phyloP scores from a whole-genome alignment of 306 rosid genomes.

The Cucumis cinereus region DNA sequence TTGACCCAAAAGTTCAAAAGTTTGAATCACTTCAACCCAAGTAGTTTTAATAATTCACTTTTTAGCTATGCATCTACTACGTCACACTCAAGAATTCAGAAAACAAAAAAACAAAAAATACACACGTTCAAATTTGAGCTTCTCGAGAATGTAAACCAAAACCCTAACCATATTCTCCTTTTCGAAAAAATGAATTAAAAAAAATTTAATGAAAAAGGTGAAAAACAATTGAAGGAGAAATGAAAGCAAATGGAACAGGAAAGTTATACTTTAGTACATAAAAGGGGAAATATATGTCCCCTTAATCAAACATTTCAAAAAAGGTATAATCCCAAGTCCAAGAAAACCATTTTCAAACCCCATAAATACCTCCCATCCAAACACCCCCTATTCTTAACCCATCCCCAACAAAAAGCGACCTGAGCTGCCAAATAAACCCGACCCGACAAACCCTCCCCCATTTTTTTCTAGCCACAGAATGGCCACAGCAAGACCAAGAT shows the following conservation, averaged over 20 bases:
- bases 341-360: background rate
- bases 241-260: background rate
- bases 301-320: background rate
- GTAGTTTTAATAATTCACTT: no score
- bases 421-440: background rate
- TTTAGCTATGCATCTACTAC: no score
- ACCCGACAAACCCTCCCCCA: background rate
- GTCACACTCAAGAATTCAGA: no score
- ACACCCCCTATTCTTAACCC: background rate
- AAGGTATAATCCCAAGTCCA: constrained; percentile 6
- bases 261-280: constrained; percentile 3
- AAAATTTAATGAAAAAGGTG: background rate
- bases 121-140: background rate
- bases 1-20: no score
- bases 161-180: background rate
- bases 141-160: background rate
- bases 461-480: background rate
- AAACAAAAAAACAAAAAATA: no score
- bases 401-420: no score
- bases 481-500: background rate
- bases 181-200: no score
- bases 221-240: background rate
- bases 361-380: background rate
- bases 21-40: no score
- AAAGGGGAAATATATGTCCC: background rate